Percentiles rank a stretch among this genome's conserved stretches.
phyloP scores from a whole-genome alignment of 139 green algal genomes.

The Chlorella sp. region DNA sequence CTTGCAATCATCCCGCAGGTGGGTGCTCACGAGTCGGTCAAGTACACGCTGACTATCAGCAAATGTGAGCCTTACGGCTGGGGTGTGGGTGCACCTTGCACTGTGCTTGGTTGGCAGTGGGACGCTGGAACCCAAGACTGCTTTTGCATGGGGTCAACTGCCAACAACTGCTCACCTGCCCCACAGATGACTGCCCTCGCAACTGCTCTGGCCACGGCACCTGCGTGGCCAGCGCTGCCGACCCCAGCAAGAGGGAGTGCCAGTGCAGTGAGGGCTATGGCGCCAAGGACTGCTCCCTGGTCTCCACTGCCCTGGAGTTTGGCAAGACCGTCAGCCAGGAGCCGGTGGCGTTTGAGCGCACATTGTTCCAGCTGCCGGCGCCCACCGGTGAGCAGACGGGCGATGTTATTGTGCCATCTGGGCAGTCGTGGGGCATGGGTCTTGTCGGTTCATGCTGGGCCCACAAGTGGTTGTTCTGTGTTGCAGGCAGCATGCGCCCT shows the following conservation, averaged over 20 bases:
- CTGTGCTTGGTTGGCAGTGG: too few species aligned
- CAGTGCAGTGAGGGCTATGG: constrained; percentile 30
- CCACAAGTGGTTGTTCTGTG: background rate
- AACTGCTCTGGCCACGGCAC: constrained; percentile 55
- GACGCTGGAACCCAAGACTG: too few species aligned
- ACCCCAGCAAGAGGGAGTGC: background rate
- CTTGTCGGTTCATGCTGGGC: too few species aligned
- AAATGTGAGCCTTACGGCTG: constrained; percentile 22
- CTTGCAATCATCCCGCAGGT: too few species aligned
- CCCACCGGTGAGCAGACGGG: constrained; percentile 1
- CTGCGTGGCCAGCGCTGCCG: constrained; percentile 8
- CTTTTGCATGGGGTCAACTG: too few species aligned
- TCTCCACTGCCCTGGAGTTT: constrained; percentile 20
- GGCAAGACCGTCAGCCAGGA: constrained; percentile 3
- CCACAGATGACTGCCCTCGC: constrained; percentile 43
- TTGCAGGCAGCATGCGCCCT: background rate
- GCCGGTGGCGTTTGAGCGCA: constrained; percentile 45
- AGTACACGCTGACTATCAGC: constrained; percentile 50
- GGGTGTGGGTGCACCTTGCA: too few species aligned
- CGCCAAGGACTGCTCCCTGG: constrained; percentile 40
- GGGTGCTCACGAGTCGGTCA: constrained; percentile 28
- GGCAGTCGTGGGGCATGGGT: too few species aligned
- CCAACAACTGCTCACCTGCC: too few species aligned
- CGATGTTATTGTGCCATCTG: too few species aligned
- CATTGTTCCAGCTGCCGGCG: constrained; percentile 50